phyloP scores from a whole-genome alignment of 805 yeast genomes.

The Ogataea trehalophila region DNA sequence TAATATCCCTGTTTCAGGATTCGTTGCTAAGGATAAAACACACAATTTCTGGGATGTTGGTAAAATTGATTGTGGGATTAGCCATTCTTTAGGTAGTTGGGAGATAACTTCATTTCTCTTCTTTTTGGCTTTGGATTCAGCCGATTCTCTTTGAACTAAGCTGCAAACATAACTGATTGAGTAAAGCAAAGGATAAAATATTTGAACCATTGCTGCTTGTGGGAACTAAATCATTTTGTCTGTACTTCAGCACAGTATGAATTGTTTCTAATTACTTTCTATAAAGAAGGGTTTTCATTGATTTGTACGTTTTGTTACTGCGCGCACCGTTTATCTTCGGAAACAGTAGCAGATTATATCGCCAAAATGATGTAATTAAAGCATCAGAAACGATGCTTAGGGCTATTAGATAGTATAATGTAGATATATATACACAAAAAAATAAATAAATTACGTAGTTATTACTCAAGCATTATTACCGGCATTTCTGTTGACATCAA shows the following conservation, averaged over 20 bases:
- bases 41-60: constrained; percentile 3
- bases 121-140: constrained; percentile 2
- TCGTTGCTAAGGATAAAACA: constrained; percentile 9
- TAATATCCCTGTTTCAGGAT: constrained; percentile 7
- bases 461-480: background rate
- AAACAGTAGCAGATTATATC: too few species aligned
- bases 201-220: background rate
- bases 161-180: background rate
- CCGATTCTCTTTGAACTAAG: constrained; percentile 1
- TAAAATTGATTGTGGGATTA: constrained; percentile 1
- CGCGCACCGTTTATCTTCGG: too few species aligned
- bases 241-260: too few species aligned
- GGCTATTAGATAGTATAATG: too few species aligned
- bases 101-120: constrained; percentile 4
- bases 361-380: too few species aligned
- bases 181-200: background rate
- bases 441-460: too few species aligned
- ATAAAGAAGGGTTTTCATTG: too few species aligned
- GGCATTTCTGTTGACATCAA: background rate
- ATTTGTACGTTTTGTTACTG: too few species aligned
- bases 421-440: too few species aligned
- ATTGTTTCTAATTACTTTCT: too few species aligned
- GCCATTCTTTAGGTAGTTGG: constrained; percentile 15
- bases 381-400: too few species aligned
- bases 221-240: too few species aligned